A percentile compares a stretch with the other conserved stretches of the same genome.
These are phyloP conservation scores for Entonaema liquescens DNA, from an alignment of 495 filamentous ascomycete species.

Conservation along the genomic window DNA sequence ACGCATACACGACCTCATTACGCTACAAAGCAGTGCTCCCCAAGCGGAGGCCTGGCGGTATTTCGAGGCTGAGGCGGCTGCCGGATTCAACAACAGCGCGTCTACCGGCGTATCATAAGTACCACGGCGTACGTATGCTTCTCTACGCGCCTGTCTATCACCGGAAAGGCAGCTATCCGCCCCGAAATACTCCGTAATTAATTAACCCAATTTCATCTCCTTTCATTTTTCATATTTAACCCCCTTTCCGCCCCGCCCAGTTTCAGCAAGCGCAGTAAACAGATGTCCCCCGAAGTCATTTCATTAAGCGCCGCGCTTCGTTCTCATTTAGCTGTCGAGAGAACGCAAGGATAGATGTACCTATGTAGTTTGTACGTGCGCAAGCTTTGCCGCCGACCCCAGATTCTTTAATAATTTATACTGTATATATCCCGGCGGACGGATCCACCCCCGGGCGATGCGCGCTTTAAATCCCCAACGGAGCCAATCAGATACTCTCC, in stretches of 20 bases:
- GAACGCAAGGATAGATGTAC: no score
- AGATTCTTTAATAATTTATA: background rate
- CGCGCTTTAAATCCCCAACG: background rate
- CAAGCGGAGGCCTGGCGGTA: constrained; percentile 36
- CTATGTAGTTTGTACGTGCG: background rate
- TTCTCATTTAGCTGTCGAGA: no score
- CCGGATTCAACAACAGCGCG: constrained; percentile 25
- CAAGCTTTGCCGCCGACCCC: background rate
- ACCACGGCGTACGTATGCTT: background rate
- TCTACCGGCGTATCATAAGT: constrained; percentile 31
- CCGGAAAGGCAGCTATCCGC: background rate
- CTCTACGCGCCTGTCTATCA: background rate
- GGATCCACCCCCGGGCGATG: background rate
- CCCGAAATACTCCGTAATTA: background rate
- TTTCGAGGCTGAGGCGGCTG: constrained; percentile 35
- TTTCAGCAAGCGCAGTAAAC: constrained; percentile 36
- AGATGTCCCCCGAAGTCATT: background rate
- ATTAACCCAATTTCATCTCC: background rate
- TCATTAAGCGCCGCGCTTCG: background rate
- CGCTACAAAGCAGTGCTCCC: constrained; percentile 8
- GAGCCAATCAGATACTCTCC: background rate
- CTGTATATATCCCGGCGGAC: background rate
- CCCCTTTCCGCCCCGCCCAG: constrained; percentile 18
- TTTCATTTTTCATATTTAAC: background rate
- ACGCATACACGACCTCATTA: constrained; percentile 2